Percentiles rank a stretch among this genome's conserved stretches.
phyloP scores from a whole-genome alignment of 2,329 filamentous ascomycete species.

The Scytalidium lignicola region DNA sequence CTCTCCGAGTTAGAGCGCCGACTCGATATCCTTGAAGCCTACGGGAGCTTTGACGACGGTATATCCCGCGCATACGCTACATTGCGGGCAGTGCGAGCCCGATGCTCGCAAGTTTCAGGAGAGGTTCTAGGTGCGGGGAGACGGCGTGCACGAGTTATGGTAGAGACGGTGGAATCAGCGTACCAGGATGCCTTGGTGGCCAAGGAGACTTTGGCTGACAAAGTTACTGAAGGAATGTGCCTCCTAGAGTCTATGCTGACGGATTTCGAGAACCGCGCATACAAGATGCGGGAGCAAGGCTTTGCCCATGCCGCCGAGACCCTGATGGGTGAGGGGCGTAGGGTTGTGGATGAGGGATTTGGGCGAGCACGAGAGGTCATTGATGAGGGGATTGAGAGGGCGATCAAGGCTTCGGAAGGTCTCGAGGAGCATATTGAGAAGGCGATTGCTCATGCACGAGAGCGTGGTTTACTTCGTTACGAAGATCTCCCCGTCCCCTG shows the following conservation, averaged over 20 bases:
- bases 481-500: constrained; percentile 87
- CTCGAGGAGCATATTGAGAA: constrained; percentile 80
- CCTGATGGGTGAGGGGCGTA: constrained; percentile 72
- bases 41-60: constrained; percentile 77
- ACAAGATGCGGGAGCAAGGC: constrained; percentile 73
- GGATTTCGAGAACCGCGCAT: constrained; percentile 78
- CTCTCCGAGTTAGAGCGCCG: constrained; percentile 81
- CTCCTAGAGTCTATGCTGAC: constrained; percentile 79
- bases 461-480: constrained; percentile 80
- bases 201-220: constrained; percentile 85
- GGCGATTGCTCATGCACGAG: constrained; percentile 68
- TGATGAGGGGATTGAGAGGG: constrained; percentile 75
- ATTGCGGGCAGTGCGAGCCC: constrained; percentile 77
- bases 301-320: constrained; percentile 67
- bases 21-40: constrained; percentile 82
- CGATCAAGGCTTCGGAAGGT: constrained; percentile 74
- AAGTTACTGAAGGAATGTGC: constrained; percentile 80
- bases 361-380: constrained; percentile 70
- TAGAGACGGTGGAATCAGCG: constrained; percentile 82
- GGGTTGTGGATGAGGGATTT: constrained; percentile 75
- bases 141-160: constrained; percentile 77
- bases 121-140: constrained; percentile 85
- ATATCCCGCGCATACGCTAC: constrained; percentile 82
- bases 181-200: constrained; percentile 83
- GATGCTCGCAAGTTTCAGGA: constrained; percentile 85